Evolutionary conservation across 768 basidiomycete species (phyloP).

Genomic region (Rossbeevera mucosa): DNA sequence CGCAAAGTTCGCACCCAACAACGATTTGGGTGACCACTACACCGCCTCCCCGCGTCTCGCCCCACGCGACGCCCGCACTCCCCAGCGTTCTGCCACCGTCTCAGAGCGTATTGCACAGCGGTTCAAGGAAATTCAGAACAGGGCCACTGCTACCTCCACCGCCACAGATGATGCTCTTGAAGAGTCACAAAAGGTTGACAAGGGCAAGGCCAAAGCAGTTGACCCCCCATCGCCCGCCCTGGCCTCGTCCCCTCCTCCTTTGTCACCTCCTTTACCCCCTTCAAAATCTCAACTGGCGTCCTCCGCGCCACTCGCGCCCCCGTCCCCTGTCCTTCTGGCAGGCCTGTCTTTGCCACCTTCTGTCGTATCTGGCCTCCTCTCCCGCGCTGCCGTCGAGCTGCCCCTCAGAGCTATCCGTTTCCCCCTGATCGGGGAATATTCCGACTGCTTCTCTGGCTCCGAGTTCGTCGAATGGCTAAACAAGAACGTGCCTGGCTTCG

Average conservation of each 20-base stretch:
- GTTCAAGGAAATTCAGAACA: slow-evolving; percentile 73
- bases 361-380: slow-evolving; percentile 64
- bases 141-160: slow-evolving; percentile 32
- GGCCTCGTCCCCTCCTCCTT: slow-evolving; percentile 53
- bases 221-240: slow-evolving; percentile 34
- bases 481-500: slow-evolving; percentile 72
- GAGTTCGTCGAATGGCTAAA: slow-evolving; percentile 86
- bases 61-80: slow-evolving; percentile 52
- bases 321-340: slow-evolving; percentile 63
- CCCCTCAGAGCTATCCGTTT: slow-evolving; percentile 67
- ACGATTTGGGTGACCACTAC: slow-evolving; percentile 61
- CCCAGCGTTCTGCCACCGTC: slow-evolving; percentile 69
- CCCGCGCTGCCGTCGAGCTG: slow-evolving; percentile 68
- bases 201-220: slow-evolving; percentile 71
- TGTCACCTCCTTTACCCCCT: slow-evolving; percentile 59
- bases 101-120: slow-evolving; percentile 84
- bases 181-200: slow-evolving; percentile 59
- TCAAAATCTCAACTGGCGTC: slow-evolving; percentile 35
- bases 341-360: slow-evolving; percentile 65
- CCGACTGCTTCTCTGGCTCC: slow-evolving; percentile 83
- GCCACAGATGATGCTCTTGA: slow-evolving; percentile 20
- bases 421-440: slow-evolving; percentile 79
- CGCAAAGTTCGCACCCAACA: slow-evolving; percentile 81
- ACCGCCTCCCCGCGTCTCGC: slow-evolving; percentile 72
- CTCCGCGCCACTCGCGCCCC: slow-evolving; percentile 36